Percentiles rank a stretch among this genome's conserved stretches.
These are phyloP conservation scores for Cokeromyces recurvatus DNA, from an alignment of 371 early-diverging fungal genomes.

Conservation along the genomic window DNA sequence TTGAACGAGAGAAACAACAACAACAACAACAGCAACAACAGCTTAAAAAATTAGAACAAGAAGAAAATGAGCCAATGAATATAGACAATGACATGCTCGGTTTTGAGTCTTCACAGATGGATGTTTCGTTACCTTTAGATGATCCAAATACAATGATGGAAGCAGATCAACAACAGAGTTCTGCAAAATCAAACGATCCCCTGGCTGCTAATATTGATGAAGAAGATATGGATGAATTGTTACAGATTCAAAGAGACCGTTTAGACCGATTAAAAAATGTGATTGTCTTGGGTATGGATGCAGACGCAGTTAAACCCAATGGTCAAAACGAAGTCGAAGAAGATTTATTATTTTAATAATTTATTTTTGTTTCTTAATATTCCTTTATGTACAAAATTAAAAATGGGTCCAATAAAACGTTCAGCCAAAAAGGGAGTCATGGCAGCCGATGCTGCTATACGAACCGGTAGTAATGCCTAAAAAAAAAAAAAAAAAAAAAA, in stretches of 20 bases:
- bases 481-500: background rate
- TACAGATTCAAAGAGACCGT: conserved; percentile 39
- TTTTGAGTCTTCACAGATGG: conserved; percentile 8
- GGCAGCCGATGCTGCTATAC: conserved; percentile 59
- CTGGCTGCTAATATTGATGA: no score
- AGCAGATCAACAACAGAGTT: no score
- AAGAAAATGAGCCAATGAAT: conserved; percentile 6
- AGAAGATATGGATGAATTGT: conserved; percentile 41
- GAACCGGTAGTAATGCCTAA: conserved; percentile 57
- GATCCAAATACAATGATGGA: background rate
- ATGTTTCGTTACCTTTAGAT: no score
- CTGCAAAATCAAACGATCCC: no score
- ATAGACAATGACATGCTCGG: conserved; percentile 14
- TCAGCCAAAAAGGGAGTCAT: conserved; percentile 73
- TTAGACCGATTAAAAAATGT: conserved; percentile 38
- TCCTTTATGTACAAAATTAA: conserved; percentile 5
- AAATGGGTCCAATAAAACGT: conserved; percentile 26
- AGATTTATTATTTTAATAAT: conserved; percentile 38
- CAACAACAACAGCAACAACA: conserved; percentile 18
- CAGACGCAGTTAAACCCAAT: conserved; percentile 27
- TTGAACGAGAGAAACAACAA: conserved; percentile 15
- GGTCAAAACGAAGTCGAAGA: conserved; percentile 30
- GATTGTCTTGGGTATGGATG: conserved; percentile 41
- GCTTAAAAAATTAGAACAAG: conserved; percentile 15
- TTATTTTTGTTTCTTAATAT: background rate